A percentile compares a stretch with the other conserved stretches of the same genome.
Conservation (phyloP, 2,329 filamentous ascomycete species). For the Ophiostoma populinum region DNA sequence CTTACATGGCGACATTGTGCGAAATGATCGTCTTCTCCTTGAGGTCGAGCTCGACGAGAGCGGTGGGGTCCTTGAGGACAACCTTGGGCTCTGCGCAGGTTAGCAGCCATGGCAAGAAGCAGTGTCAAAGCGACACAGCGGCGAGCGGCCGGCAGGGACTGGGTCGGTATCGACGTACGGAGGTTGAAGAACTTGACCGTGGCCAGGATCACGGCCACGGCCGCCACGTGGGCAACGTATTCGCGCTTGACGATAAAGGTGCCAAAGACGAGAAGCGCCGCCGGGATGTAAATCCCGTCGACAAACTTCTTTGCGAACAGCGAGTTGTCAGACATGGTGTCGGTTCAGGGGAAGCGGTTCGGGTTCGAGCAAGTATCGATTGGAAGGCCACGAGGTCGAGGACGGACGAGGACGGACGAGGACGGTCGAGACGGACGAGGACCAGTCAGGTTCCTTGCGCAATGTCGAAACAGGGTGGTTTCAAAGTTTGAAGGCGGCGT, state of each 20-base stretch:
- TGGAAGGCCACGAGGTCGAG: no score
- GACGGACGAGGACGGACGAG: no score
- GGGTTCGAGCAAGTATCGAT: neutral
- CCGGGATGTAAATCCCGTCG: constrained; percentile 70
- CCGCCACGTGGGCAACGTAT: constrained; percentile 54
- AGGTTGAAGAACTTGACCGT: constrained; percentile 54
- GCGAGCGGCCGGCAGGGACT: no score
- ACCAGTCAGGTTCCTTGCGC: no score
- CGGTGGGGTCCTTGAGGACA: constrained; percentile 61
- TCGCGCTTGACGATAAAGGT: constrained; percentile 63
- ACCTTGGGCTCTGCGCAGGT: constrained; percentile 42
- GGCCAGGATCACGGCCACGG: constrained; percentile 47
- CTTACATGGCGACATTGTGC: constrained; percentile 93
- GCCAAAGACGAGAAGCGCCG: constrained; percentile 60
- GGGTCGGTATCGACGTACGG: constrained; percentile 51
- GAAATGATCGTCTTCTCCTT: constrained; percentile 90
- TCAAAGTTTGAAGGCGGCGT: no score
- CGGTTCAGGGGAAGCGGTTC: neutral
- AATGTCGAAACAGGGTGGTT: no score
- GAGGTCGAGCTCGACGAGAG: constrained; percentile 84
- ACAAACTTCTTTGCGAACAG: constrained; percentile 45
- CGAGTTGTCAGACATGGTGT: constrained; percentile 23
- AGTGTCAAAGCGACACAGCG: neutral
- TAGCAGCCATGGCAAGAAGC: neutral
- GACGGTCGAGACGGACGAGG: no score